Conservation (phyloP, 306 rosid species). For the Sechiopsis laciniata region DNA sequence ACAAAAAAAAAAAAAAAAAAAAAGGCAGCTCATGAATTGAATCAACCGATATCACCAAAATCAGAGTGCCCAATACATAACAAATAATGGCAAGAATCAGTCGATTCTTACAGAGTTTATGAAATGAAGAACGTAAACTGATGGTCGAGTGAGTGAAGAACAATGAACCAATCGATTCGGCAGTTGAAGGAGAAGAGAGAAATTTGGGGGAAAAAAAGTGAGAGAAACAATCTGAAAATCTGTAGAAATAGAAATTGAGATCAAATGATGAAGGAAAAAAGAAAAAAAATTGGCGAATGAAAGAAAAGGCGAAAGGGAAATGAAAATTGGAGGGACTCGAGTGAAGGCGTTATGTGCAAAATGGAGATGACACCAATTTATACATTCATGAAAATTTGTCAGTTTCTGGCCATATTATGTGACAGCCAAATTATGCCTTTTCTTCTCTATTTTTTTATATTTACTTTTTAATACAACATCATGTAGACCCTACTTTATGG, state of each 20-base stretch:
- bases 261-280: background rate
- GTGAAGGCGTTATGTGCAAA: no score
- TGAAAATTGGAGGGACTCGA: background rate
- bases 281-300: background rate
- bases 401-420: background rate
- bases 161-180: no score
- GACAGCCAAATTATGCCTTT: no score
- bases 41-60: no score
- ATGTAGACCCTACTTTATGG: no score
- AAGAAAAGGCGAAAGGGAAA: background rate
- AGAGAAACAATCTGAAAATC: conserved; percentile 4
- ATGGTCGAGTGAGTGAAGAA: no score
- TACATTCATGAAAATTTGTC: background rate
- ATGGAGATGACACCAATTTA: conserved; percentile 16
- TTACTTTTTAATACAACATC: no score
- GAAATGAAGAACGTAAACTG: conserved; percentile 3
- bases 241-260: conserved; percentile 8
- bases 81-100: no score
- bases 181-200: background rate
- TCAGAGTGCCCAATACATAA: no score
- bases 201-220: background rate
- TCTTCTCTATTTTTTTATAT: no score
- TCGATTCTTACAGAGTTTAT: background rate
- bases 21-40: no score
- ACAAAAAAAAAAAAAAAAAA: no score